Evolutionary conservation across 2,329 filamentous ascomycete genomes (phyloP).

Genomic region (Eurotiales sp.): DNA sequence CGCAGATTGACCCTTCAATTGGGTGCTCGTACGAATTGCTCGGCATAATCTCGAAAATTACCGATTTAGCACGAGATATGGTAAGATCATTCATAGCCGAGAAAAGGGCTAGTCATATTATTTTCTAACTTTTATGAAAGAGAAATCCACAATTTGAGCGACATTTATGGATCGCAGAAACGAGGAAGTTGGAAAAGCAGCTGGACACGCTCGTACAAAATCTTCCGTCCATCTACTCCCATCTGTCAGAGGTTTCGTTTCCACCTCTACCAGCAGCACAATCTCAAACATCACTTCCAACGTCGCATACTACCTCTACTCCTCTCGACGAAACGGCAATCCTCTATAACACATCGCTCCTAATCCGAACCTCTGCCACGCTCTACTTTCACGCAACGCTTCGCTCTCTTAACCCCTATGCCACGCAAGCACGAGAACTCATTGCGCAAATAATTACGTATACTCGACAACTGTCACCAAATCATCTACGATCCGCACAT

Average conservation of each 20-base stretch:
- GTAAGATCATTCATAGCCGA: constrained; percentile 10
- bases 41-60: constrained; percentile 15
- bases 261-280: neutral
- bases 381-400: constrained; percentile 17
- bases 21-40: constrained; percentile 17
- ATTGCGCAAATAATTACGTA: constrained; percentile 13
- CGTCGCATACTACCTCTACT: neutral
- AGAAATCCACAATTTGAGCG: neutral
- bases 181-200: constrained; percentile 8
- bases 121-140: neutral
- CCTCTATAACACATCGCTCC: constrained; percentile 13
- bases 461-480: constrained; percentile 13
- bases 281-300: neutral
- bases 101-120: too few relatives aligned
- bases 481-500: constrained; percentile 15
- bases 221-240: constrained; percentile 5
- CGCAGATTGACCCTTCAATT: constrained; percentile 15
- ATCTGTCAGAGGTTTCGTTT: neutral
- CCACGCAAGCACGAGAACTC: constrained; percentile 6
- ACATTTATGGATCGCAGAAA: neutral
- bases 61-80: constrained; percentile 14
- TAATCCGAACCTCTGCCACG: constrained; percentile 13
- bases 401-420: constrained; percentile 8
- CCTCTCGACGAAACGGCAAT: constrained; percentile 5
- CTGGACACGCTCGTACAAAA: constrained; percentile 12